Percentiles rank a stretch among this genome's conserved stretches.
phyloP scores from a whole-genome alignment of 176 grass and related monocot species.

The Sorghum bicolor region DNA sequence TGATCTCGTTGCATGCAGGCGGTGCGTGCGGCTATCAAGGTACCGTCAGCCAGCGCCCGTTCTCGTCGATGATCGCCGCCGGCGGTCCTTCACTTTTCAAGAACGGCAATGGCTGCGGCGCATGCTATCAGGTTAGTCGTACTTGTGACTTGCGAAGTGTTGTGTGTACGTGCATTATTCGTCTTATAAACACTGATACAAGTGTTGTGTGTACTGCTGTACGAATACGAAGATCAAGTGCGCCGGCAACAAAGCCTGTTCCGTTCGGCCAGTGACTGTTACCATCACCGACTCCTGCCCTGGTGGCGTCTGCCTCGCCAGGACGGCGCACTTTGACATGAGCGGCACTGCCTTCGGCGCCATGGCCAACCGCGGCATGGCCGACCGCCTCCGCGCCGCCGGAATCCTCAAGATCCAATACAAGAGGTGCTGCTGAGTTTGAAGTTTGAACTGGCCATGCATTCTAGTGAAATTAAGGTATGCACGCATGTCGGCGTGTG shows the following conservation, averaged over 20 bases:
- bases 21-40: conserved; percentile 69
- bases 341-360: conserved; percentile 72
- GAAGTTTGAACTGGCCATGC: background rate
- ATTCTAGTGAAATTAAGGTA: background rate
- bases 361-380: conserved; percentile 49
- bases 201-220: background rate
- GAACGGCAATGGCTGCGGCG: conserved; percentile 62
- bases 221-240: conserved; percentile 46
- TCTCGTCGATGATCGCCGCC: conserved; percentile 61
- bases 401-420: conserved; percentile 58
- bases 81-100: conserved; percentile 65
- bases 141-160: too few relatives aligned
- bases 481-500: background rate
- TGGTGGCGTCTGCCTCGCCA: conserved; percentile 32
- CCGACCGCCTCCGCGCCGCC: conserved; percentile 46
- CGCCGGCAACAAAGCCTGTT: conserved; percentile 54
- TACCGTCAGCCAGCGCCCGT: conserved; percentile 46
- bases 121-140: conserved; percentile 68
- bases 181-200: background rate
- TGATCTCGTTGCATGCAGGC: conserved; percentile 31
- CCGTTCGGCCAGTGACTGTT: conserved; percentile 58
- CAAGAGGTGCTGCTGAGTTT: conserved; percentile 16
- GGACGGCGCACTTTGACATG: conserved; percentile 64
- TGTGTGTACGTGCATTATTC: too few relatives aligned
- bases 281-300: conserved; percentile 66